phyloP scores from a whole-genome alignment of 1,284 basidiomycete species.

The Irpex rosettiformis region DNA sequence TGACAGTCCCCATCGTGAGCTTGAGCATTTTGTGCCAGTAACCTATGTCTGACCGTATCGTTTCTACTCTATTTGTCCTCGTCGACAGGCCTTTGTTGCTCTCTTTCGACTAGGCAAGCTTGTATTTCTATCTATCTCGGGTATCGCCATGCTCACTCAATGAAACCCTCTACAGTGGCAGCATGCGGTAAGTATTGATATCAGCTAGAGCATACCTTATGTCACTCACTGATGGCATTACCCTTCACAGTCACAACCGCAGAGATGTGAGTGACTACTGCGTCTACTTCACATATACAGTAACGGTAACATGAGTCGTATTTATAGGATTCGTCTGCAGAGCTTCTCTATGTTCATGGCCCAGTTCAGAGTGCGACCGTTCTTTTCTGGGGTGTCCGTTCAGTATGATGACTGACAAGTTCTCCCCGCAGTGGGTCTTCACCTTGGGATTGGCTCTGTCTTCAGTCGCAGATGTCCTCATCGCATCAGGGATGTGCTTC shows the following conservation, averaged over 20 bases:
- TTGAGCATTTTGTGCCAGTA: not conserved
- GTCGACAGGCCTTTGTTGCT: slow-evolving; percentile 13
- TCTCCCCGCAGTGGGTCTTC: slow-evolving; percentile 46
- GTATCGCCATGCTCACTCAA: not conserved
- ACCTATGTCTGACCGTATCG: not conserved
- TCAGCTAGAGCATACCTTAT: too few species aligned
- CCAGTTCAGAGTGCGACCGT: slow-evolving; percentile 21
- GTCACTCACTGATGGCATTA: not conserved
- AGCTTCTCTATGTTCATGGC: slow-evolving; percentile 27
- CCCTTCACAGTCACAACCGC: slow-evolving; percentile 30
- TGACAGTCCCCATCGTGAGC: slow-evolving; percentile 14
- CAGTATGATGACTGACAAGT: too few species aligned
- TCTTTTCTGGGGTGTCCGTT: too few species aligned
- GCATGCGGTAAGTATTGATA: slow-evolving; percentile 14
- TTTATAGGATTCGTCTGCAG: slow-evolving; percentile 27
- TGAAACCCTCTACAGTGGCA: not conserved
- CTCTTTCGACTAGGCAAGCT: slow-evolving; percentile 12
- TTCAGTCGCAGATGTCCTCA: slow-evolving; percentile 47
- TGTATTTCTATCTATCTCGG: not conserved
- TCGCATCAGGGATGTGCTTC: slow-evolving; percentile 44
- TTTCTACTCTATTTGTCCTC: too few species aligned
- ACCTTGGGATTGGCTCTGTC: slow-evolving; percentile 51
- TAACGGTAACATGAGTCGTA: slow-evolving; percentile 7
- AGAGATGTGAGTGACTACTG: slow-evolving; percentile 28
- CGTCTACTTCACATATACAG: not conserved